Conservation (phyloP, 495 filamentous ascomycete genomes). For the Apodospora peruviana region DNA sequence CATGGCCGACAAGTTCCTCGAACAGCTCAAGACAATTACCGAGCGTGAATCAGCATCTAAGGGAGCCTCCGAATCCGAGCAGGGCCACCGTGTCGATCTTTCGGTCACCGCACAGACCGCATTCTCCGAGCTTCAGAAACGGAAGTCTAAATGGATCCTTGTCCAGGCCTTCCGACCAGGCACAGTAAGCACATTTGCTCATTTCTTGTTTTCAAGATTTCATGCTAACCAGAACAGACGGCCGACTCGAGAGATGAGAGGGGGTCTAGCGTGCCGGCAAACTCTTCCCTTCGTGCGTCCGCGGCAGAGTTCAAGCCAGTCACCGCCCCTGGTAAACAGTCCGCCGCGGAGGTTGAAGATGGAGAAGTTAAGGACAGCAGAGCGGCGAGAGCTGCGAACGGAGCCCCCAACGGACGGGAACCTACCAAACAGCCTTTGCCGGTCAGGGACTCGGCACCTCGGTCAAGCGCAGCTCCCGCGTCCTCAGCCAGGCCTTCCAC, state of each 20-base stretch:
- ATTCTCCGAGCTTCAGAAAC: constrained; percentile 72
- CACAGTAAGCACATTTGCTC: constrained; percentile 36
- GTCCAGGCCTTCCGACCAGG: constrained; percentile 68
- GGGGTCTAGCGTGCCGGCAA: constrained; percentile 16
- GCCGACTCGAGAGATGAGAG: constrained; percentile 34
- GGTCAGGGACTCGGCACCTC: constrained; percentile 9
- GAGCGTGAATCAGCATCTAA: constrained; percentile 58
- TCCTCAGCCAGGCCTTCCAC: constrained; percentile 10
- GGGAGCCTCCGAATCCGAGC: constrained; percentile 59
- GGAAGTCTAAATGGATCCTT: constrained; percentile 77
- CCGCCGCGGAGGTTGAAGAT: constrained; percentile 62
- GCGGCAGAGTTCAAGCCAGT: constrained; percentile 43
- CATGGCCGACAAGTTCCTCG: constrained; percentile 68
- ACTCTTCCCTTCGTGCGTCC: constrained; percentile 30
- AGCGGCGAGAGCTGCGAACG: constrained; percentile 11
- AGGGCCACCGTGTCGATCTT: constrained; percentile 69
- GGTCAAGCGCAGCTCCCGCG: constrained; percentile 10
- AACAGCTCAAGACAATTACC: constrained; percentile 64
- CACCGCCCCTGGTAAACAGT: constrained; percentile 27
- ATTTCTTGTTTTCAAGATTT: neutral
- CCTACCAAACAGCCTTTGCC: constrained; percentile 8
- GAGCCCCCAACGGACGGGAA: constrained; percentile 3
- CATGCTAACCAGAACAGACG: constrained; percentile 28
- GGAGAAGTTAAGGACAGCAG: constrained; percentile 72
- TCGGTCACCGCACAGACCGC: constrained; percentile 84